Evolutionary conservation across 768 basidiomycete genomes (phyloP).

Genomic region (Leccinum variicolor): DNA sequence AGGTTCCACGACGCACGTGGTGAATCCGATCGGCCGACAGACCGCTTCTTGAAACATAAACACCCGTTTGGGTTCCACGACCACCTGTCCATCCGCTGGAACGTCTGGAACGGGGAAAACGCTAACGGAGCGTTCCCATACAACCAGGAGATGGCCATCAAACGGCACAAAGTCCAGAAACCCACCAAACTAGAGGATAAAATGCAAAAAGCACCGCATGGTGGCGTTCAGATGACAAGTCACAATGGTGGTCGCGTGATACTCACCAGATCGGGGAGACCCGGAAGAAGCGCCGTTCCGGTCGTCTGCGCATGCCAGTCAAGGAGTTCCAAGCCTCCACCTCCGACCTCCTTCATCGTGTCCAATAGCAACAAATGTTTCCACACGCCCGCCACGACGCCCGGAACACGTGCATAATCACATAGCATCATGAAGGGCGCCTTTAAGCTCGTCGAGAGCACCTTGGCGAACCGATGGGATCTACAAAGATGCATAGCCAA

Average conservation of each 20-base stretch:
- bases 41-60: conserved; percentile 28
- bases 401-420: conserved; percentile 22
- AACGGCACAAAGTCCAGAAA: conserved; percentile 28
- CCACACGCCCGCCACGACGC: conserved; percentile 23
- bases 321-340: conserved; percentile 26
- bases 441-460: conserved; percentile 16
- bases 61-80: conserved; percentile 22
- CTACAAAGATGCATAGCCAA: neutral
- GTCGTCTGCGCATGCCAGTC: conserved; percentile 25
- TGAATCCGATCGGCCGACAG: conserved; percentile 24
- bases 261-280: conserved; percentile 21
- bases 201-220: neutral
- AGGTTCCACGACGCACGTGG: conserved; percentile 18
- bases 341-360: conserved; percentile 13
- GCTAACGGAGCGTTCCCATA: conserved; percentile 28
- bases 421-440: conserved; percentile 22
- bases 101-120: conserved; percentile 23
- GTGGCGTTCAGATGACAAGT: neutral
- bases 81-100: conserved; percentile 18
- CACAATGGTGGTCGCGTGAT: neutral
- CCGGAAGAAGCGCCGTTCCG: conserved; percentile 25
- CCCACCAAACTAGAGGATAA: conserved; percentile 17
- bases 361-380: conserved; percentile 23
- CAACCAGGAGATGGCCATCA: conserved; percentile 19
- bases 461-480: conserved; percentile 14